Percentiles rank a stretch among this genome's conserved stretches.
These are phyloP conservation scores for Pseudocercospora musae DNA, from an alignment of 2,329 filamentous ascomycete species.

Conservation along the genomic window DNA sequence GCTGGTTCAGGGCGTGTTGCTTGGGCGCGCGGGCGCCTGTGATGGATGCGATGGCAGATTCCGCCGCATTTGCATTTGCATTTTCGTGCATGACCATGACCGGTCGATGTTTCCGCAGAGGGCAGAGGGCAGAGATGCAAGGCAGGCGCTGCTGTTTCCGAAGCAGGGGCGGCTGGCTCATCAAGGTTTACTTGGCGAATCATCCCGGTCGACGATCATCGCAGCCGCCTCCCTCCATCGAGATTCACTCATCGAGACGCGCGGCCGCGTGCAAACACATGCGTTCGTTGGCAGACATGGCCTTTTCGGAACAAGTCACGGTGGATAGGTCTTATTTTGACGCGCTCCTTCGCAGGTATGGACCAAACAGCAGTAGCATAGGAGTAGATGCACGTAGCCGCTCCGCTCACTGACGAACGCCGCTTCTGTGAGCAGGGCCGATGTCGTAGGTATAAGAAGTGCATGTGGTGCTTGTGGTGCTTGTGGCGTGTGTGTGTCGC, in stretches of 20 bases:
- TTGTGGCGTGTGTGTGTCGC: constrained; percentile 2
- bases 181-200: background rate
- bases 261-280: too few relatives aligned
- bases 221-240: background rate
- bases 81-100: too few relatives aligned
- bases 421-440: constrained; percentile 27
- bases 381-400: constrained; percentile 13
- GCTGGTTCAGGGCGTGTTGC: constrained; percentile 38
- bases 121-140: too few relatives aligned
- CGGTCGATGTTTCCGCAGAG: too few relatives aligned
- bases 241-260: background rate
- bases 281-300: constrained; percentile 7
- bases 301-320: constrained; percentile 44
- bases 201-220: background rate
- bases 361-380: too few relatives aligned
- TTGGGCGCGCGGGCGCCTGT: constrained; percentile 9
- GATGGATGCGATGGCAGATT: constrained; percentile 24
- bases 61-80: too few relatives aligned
- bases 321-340: constrained; percentile 61
- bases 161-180: background rate
- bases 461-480: too few relatives aligned
- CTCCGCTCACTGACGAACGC: constrained; percentile 24
- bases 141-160: constrained; percentile 1
- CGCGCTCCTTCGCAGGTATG: constrained; percentile 60
- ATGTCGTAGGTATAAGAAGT: constrained; percentile 27